A percentile compares a stretch with the other conserved stretches of the same genome.
Evolutionary conservation across 2,329 filamentous ascomycete genomes (phyloP).

Genomic region (Claviceps fusiformis): DNA sequence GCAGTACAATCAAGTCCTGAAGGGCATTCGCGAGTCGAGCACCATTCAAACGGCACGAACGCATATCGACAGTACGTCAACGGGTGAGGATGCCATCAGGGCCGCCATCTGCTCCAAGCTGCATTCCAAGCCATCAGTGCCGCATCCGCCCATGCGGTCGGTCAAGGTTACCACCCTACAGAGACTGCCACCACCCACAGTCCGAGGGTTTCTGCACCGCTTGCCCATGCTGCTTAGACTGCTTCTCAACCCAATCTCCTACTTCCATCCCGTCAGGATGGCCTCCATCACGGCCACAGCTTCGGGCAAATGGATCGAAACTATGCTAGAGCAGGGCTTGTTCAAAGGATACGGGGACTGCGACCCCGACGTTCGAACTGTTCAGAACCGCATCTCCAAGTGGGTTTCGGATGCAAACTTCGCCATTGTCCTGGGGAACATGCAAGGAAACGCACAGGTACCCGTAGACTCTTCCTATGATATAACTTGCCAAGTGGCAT

Average conservation of each 20-base stretch:
- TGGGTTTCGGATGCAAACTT: conserved; percentile 4
- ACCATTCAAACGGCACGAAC: not conserved
- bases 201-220: conserved; percentile 2
- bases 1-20: conserved; percentile 1
- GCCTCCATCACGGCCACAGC: conserved; percentile 5
- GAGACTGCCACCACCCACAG: not conserved
- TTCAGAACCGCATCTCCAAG: conserved; percentile 3
- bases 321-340: conserved; percentile 1
- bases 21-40: not conserved
- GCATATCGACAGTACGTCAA: not conserved
- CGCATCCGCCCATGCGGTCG: conserved; percentile 3
- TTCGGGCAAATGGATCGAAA: conserved; percentile 3
- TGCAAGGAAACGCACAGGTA: conserved; percentile 2
- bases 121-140: conserved; percentile 4
- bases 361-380: conserved; percentile 1
- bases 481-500: conserved; percentile 2
- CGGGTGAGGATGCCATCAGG: not conserved
- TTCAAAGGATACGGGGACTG: conserved; percentile 3
- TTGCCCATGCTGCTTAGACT: conserved; percentile 4
- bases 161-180: conserved; percentile 5
- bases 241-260: conserved; percentile 2
- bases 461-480: not conserved
- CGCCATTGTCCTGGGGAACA: conserved; percentile 1
- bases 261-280: conserved; percentile 3
- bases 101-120: conserved; percentile 4